Percentiles rank a stretch among this genome's conserved stretches.
phyloP scores from a whole-genome alignment of 768 basidiomycete species.

The Termitomyces sp. region DNA sequence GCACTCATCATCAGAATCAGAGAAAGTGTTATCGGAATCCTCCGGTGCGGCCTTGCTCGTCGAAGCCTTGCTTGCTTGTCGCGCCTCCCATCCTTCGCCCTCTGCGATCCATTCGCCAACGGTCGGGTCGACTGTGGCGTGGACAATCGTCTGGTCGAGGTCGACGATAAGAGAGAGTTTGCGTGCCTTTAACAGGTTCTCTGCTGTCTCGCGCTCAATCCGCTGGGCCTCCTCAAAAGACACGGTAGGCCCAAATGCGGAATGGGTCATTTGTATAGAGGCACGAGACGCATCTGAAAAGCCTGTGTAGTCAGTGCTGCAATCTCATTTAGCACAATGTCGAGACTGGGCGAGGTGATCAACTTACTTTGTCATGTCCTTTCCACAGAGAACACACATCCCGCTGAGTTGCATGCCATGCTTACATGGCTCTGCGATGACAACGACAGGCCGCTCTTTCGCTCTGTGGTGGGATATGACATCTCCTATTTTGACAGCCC shows the following conservation, averaged over 20 bases:
- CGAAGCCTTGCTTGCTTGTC: constrained; percentile 38
- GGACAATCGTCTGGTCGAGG: constrained; percentile 97
- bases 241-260: constrained; percentile 85
- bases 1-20: constrained; percentile 50
- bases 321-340: background rate
- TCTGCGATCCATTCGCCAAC: constrained; percentile 96
- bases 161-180: constrained; percentile 96
- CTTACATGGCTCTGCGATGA: constrained; percentile 87
- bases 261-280: constrained; percentile 92
- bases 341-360: constrained; percentile 7
- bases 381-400: constrained; percentile 90
- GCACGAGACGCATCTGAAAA: constrained; percentile 84
- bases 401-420: constrained; percentile 92
- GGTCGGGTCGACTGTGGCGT: constrained; percentile 97
- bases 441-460: constrained; percentile 53
- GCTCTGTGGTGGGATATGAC: constrained; percentile 55
- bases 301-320: constrained; percentile 77
- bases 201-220: constrained; percentile 78
- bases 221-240: constrained; percentile 89
- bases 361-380: constrained; percentile 86
- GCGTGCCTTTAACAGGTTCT: constrained; percentile 65
- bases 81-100: constrained; percentile 74
- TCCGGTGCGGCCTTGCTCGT: constrained; percentile 24
- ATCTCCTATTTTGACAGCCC: constrained; percentile 66
- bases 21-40: constrained; percentile 34